phyloP scores from a whole-genome alignment of 805 yeast genomes.

The Jamesozyma gamospora region DNA sequence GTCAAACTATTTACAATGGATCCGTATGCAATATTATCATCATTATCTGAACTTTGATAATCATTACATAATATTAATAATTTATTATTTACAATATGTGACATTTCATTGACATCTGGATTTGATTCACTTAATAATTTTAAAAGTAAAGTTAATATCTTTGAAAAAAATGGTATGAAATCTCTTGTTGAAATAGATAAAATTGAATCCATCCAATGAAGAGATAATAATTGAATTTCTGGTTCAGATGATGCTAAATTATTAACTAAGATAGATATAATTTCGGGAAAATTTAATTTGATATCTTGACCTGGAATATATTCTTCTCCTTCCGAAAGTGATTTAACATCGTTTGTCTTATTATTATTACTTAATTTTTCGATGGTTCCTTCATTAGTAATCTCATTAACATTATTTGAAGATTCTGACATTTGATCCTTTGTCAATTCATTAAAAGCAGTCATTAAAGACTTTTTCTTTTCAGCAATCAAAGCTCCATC shows the following conservation, averaged over 20 bases:
- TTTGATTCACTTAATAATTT: conserved; percentile 49
- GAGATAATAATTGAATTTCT: conserved; percentile 68
- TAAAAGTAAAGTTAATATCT: conserved; percentile 58
- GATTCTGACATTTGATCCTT: conserved; percentile 8
- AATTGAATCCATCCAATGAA: conserved; percentile 73
- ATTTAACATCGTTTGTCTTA: neutral
- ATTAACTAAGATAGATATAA: conserved; percentile 72
- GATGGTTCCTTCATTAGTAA: conserved; percentile 7
- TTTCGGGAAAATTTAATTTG: conserved; percentile 65
- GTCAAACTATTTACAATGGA: conserved; percentile 64
- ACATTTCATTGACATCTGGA: conserved; percentile 41
- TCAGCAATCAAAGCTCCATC: conserved; percentile 26
- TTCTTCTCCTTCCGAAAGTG: conserved; percentile 38
- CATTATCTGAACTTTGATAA: conserved; percentile 18
- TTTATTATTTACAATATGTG: conserved; percentile 46
- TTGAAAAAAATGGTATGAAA: conserved; percentile 64
- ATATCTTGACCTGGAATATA: conserved; percentile 76
- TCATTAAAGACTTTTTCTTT: conserved; percentile 24
- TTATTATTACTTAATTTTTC: neutral
- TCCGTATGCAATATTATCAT: conserved; percentile 29
- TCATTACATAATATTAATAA: conserved; percentile 39
- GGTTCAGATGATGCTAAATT: conserved; percentile 65
- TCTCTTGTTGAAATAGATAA: conserved; percentile 63
- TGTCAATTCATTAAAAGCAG: conserved; percentile 19
- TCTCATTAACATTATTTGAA: conserved; percentile 6